Conservation (phyloP, 108 stramenopile genomes). For the Asterionellopsis glacialis region DNA sequence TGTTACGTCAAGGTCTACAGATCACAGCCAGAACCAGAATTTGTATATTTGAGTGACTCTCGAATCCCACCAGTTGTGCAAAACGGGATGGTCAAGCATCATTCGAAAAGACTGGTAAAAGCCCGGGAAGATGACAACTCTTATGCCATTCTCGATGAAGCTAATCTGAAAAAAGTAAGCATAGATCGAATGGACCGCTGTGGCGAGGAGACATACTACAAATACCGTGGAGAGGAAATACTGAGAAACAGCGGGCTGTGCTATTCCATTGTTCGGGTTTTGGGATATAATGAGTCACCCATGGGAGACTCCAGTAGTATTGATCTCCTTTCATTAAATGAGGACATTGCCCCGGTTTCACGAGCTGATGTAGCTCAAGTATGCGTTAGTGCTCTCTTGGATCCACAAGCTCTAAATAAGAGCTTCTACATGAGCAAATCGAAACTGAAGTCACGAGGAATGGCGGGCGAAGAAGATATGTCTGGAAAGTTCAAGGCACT, state of each 20-base stretch:
- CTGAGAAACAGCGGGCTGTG: constrained; percentile 71
- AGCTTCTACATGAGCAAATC: constrained; percentile 73
- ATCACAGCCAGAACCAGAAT: constrained; percentile 77
- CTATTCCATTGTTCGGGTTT: constrained; percentile 65
- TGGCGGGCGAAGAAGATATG: constrained; percentile 49
- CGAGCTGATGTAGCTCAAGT: constrained; percentile 81
- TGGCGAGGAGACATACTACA: constrained; percentile 75
- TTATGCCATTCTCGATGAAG: constrained; percentile 22
- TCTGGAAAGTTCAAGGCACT: constrained; percentile 52
- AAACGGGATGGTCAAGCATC: constrained; percentile 66
- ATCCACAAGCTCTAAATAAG: constrained; percentile 79
- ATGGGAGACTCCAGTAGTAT: constrained; percentile 61
- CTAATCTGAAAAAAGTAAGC: background rate
- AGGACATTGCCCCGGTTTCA: constrained; percentile 51
- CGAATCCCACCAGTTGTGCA: constrained; percentile 62
- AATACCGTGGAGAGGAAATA: constrained; percentile 79
- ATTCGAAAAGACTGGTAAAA: constrained; percentile 35
- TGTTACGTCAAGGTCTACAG: constrained; percentile 80
- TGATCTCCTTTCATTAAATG: constrained; percentile 42
- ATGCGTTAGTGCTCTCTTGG: constrained; percentile 64
- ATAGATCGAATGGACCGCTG: constrained; percentile 26
- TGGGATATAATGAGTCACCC: constrained; percentile 60
- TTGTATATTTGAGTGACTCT: constrained; percentile 79
- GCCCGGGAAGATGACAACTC: constrained; percentile 17
- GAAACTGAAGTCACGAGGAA: constrained; percentile 19